Conservation (phyloP, 1,284 basidiomycete genomes). For the Leccinum solheimii region DNA sequence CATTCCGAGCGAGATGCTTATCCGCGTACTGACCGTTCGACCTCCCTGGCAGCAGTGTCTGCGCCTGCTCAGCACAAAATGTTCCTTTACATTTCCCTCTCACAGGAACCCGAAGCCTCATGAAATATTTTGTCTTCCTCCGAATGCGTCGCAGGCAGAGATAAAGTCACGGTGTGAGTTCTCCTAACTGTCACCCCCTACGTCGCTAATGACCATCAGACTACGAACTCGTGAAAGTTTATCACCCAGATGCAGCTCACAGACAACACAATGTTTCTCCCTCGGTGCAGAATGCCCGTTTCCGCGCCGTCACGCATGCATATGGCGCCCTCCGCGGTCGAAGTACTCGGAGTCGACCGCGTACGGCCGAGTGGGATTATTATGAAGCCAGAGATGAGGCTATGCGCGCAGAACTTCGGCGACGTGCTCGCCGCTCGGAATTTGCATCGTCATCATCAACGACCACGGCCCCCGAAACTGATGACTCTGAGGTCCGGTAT, state of each 20-base stretch:
- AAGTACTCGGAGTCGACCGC: not conserved
- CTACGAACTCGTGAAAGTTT: slow-evolving; percentile 53
- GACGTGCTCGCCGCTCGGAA: slow-evolving; percentile 30
- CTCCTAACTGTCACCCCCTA: not conserved
- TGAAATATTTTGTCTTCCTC: slow-evolving; percentile 54
- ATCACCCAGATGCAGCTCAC: slow-evolving; percentile 49
- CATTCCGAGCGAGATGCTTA: slow-evolving; percentile 1
- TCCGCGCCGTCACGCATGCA: slow-evolving; percentile 50
- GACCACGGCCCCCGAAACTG: not conserved
- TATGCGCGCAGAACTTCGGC: slow-evolving; percentile 42
- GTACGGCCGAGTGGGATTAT: slow-evolving; percentile 1
- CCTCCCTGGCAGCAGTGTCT: not conserved
- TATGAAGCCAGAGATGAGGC: slow-evolving; percentile 30
- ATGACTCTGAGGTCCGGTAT: slow-evolving; percentile 16
- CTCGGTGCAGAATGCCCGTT: slow-evolving; percentile 43
- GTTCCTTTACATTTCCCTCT: slow-evolving; percentile 42
- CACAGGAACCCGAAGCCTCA: slow-evolving; percentile 46
- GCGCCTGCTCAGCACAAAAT: slow-evolving; percentile 8
- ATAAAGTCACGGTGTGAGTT: slow-evolving; percentile 56
- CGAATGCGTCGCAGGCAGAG: slow-evolving; percentile 42
- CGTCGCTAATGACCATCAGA: slow-evolving; percentile 34
- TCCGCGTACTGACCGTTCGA: not conserved
- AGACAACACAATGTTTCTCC: slow-evolving; percentile 34
- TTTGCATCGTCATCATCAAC: slow-evolving; percentile 6
- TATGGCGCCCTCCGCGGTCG: slow-evolving; percentile 42